Percentiles rank a stretch among this genome's conserved stretches.
phyloP scores from a whole-genome alignment of 306 rosid genomes.

The Ochetophila trinervis region DNA sequence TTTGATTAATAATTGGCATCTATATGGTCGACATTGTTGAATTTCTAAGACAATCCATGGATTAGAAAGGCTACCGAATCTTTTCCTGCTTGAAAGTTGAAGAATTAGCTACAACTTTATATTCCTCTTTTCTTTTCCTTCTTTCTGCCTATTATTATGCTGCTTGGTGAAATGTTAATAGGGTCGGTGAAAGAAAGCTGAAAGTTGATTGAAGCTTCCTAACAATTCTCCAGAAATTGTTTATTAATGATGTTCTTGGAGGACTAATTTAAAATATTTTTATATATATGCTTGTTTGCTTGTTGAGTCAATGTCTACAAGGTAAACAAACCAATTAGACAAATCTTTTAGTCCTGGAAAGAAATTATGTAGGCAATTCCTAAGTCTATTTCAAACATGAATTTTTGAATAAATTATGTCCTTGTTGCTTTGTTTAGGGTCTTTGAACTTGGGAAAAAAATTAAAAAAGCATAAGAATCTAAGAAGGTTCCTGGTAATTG shows the following conservation, averaged over 20 bases:
- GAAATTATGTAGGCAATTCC: background rate
- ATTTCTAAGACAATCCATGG: background rate
- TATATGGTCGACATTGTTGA: conserved; percentile 25
- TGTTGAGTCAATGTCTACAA: background rate
- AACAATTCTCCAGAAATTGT: background rate
- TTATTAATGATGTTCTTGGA: background rate
- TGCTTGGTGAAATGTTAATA: background rate
- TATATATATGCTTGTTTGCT: background rate
- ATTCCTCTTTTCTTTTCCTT: conserved; percentile 1
- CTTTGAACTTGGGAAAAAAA: too few species aligned
- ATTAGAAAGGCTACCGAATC: background rate
- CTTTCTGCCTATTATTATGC: conserved; percentile 9
- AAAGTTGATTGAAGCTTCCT: conserved; percentile 27
- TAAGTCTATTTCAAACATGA: conserved; percentile 3
- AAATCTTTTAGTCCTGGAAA: too few species aligned
- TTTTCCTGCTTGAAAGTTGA: background rate
- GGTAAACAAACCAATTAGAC: too few species aligned
- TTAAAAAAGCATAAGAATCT: background rate
- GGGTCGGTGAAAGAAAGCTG: background rate
- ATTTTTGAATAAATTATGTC: conserved; percentile 4
- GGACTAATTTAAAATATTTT: background rate
- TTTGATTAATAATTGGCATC: background rate
- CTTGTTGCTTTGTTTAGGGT: background rate
- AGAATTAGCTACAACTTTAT: background rate
- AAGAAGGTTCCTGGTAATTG: conserved; percentile 16